phyloP scores from a whole-genome alignment of 108 stramenopile genomes.

The Thalassiosira profunda region DNA sequence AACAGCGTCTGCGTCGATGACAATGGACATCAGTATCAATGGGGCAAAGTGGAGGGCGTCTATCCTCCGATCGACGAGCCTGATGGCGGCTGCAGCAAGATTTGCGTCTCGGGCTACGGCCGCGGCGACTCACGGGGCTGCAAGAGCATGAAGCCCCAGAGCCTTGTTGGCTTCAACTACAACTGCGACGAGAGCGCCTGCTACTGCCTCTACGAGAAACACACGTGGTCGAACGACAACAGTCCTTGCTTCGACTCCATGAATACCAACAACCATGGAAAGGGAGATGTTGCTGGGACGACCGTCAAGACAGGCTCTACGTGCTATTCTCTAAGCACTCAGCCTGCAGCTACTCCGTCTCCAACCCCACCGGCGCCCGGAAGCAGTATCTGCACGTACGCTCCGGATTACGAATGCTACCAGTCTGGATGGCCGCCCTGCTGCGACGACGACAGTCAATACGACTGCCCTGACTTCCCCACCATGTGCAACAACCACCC shows the following conservation, averaged over 20 bases:
- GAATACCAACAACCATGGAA: background rate
- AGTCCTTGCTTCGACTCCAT: background rate
- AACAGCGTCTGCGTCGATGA: background rate
- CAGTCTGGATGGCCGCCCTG: background rate
- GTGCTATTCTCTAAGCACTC: background rate
- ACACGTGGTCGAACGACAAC: background rate
- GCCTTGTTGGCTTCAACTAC: constrained; percentile 9
- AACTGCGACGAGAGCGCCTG: background rate
- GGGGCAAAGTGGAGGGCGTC: background rate
- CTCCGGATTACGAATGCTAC: constrained; percentile 16
- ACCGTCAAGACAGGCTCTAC: background rate
- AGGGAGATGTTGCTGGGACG: background rate
- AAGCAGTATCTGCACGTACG: constrained; percentile 3
- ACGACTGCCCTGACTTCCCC: background rate
- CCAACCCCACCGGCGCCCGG: background rate
- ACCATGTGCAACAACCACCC: constrained; percentile 3
- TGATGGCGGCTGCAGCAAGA: background rate
- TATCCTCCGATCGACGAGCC: background rate
- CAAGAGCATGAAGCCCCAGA: background rate
- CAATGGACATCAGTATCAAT: background rate
- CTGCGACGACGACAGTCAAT: background rate
- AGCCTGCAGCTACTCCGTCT: too few relatives aligned
- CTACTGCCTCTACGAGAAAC: background rate
- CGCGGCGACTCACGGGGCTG: background rate
- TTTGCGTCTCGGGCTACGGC: background rate